Evolutionary conservation across 2,329 filamentous ascomycete genomes (phyloP).

Genomic region (Aspergillus fumigatus): DNA sequence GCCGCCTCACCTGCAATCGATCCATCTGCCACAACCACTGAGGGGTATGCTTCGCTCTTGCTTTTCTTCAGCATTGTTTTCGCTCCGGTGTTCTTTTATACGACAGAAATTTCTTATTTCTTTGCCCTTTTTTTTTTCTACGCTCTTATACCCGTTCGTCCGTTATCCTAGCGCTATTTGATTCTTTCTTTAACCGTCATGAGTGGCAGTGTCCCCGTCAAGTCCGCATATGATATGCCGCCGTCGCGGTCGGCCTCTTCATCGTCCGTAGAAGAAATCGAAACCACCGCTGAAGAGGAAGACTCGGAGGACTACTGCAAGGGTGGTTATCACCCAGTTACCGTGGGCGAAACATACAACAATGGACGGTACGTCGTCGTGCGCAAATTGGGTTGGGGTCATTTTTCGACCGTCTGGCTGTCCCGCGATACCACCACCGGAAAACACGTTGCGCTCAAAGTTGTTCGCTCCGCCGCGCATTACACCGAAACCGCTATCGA

Average conservation of each 20-base stretch:
- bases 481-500: conserved; percentile 99
- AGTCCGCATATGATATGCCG: conserved; percentile 46
- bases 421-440: conserved; percentile 78
- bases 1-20: conserved; percentile 42
- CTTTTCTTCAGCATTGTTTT: conserved; percentile 2
- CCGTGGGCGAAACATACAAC: conserved; percentile 94
- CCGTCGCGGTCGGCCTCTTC: conserved; percentile 71
- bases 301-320: conserved; percentile 99
- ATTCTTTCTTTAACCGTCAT: conserved; percentile 8
- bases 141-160: conserved; percentile 1
- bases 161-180: conserved; percentile 2
- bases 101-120: conserved; percentile 1
- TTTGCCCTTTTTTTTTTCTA: conserved; percentile 3
- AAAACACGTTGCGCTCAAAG: conserved; percentile 96
- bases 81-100: not conserved
- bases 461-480: conserved; percentile 94
- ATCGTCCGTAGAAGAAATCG: conserved; percentile 75
- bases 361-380: conserved; percentile 95
- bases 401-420: conserved; percentile 95
- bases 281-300: conserved; percentile 95
- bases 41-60: conserved; percentile 32
- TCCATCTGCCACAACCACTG: conserved; percentile 40
- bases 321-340: conserved; percentile 93
- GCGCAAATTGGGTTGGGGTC: conserved; percentile 95
- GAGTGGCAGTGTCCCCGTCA: conserved; percentile 15